Conservation (phyloP, 208 protist species). For the Tritrichomonas foetus region DNA sequence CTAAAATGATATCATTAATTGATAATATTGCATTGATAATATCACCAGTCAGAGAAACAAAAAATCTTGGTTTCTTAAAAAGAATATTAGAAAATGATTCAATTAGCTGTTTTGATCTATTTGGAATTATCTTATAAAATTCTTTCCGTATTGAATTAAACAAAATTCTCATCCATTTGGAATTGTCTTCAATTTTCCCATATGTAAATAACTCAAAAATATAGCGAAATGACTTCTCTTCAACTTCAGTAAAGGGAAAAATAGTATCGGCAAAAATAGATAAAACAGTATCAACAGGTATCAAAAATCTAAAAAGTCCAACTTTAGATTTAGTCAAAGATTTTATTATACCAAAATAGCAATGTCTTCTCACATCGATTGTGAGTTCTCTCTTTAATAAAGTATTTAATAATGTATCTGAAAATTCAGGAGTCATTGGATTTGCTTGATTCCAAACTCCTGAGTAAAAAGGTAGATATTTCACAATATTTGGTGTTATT, state of each 20-base stretch:
- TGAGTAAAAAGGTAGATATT: not conserved
- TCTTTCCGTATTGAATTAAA: not conserved
- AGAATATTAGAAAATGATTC: not conserved
- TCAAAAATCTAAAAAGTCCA: not conserved
- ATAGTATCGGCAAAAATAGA: not conserved
- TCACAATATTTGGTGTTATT: not conserved
- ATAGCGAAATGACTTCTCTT: not conserved
- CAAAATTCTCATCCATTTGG: not conserved
- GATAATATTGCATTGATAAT: not conserved
- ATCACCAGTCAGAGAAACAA: not conserved
- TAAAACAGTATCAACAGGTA: not conserved
- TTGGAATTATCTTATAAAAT: not conserved
- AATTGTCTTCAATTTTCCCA: not conserved
- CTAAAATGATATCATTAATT: not conserved
- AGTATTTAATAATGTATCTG: not conserved
- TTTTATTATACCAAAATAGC: not conserved
- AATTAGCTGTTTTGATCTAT: not conserved
- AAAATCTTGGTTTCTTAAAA: not conserved
- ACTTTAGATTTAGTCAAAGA: not conserved
- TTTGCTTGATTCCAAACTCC: not conserved
- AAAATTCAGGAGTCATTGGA: not conserved
- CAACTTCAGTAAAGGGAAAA: not conserved
- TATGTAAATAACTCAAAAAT: not conserved
- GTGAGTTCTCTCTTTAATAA: not conserved
- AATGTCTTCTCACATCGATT: not conserved